Base-by-base conservation (phyloP, 441 rosid species). In the Francoa sonchifolia region DNA sequence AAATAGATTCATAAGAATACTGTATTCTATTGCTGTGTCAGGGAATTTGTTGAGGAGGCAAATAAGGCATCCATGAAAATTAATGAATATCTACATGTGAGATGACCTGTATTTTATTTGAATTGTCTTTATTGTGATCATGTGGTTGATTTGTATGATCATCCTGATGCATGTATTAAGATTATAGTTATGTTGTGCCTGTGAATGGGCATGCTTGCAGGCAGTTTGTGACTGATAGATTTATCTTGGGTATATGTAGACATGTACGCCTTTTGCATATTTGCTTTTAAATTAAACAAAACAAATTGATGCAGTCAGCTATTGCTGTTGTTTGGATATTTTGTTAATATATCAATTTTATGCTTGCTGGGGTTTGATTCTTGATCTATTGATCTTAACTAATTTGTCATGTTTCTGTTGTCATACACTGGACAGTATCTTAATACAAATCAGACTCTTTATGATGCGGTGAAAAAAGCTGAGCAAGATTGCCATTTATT, bases 41-140 rank as follows among this genome's bases (percentile, higher is more conserved):
- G 99, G 66, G 92, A 87, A 57, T 92, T 69, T 66, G 88, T 92
- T 32, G 85, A 74, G 69, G 92, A 72, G 65, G 99, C 99, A 56
- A 72, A 44, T 54, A 72, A 74, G 63, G 99, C 96, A 37, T 76
- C 94, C 8, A 67, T 90, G 69, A 72, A 69, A 48, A 75, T 90
- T 50, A 73, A 73, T 57, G 89, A 86, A 50, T 92, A 90, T 75
- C 83, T 90, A 73, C 99, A 90, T 86, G 99, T 90, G 94, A 86
- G 99, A 82, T 78, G 90, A 82, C 95, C 74, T 48, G 23, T 57
- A 58, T 62, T 66, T 25, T 62, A 34, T 59, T 59, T 58, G 14
- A 35, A 45, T 56, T 58, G 28, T 21, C 46, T 44, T 44, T 11
- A 19, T 35, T 47, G 29, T 34, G n/a, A n/a, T n/a, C n/a, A n/a